Conservation (phyloP, 208 protist species). For the Leishmania guyanensis region DNA sequence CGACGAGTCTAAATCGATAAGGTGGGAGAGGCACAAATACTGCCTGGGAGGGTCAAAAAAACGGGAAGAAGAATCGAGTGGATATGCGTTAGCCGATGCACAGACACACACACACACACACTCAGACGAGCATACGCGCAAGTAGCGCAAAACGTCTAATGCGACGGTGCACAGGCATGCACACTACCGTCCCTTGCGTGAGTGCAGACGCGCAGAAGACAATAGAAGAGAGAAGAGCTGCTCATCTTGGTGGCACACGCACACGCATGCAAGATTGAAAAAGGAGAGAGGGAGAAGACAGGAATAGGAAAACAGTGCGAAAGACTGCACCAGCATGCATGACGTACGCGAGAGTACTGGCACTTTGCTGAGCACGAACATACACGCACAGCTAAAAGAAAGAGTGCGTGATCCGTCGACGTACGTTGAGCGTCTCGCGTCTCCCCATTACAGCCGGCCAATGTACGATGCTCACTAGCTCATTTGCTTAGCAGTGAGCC, state of each 20-base stretch:
- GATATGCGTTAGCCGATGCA: background rate
- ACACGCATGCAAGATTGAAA: background rate
- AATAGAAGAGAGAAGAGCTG: background rate
- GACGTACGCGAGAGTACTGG: background rate
- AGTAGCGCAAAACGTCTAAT: background rate
- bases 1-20: background rate
- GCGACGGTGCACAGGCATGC: background rate
- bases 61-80: background rate
- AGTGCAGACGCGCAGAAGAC: background rate
- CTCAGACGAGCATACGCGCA: background rate
- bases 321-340: background rate
- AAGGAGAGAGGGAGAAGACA: background rate
- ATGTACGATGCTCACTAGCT: background rate
- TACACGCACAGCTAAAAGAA: background rate
- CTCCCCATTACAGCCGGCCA: background rate
- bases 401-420: background rate
- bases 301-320: background rate
- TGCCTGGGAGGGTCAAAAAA: background rate
- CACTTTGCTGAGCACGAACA: background rate
- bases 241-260: background rate
- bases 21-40: background rate
- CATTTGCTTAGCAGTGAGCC: background rate
- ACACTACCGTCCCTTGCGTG: background rate
- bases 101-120: background rate
- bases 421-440: background rate